Evolutionary conservation across 768 basidiomycete genomes (phyloP).

Genomic region (Agaricus blazei): DNA sequence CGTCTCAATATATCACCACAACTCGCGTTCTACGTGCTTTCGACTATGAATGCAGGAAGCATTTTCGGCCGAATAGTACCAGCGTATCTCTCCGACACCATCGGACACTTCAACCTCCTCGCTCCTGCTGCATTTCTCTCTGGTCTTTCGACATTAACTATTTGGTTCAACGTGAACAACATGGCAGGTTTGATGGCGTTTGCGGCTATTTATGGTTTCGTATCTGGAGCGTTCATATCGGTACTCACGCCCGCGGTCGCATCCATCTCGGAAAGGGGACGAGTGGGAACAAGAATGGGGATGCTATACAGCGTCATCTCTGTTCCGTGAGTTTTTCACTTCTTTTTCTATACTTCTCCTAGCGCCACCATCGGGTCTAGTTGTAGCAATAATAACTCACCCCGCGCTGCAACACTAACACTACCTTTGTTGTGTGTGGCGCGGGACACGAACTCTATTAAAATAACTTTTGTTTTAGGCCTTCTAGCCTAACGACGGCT

Average conservation of each 20-base stretch:
- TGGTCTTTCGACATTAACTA: slow-evolving; percentile 50
- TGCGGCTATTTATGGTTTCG: slow-evolving; percentile 54
- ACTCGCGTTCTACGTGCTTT: slow-evolving; percentile 50
- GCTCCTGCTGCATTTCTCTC: slow-evolving; percentile 57
- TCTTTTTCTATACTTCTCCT: not conserved
- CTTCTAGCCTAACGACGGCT: not conserved
- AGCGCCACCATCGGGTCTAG: not conserved
- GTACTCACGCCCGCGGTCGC: slow-evolving; percentile 64
- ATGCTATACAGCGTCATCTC: slow-evolving; percentile 61
- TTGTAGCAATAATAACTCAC: not conserved
- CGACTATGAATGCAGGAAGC: slow-evolving; percentile 66
- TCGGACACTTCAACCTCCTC: slow-evolving; percentile 67
- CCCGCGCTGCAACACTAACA: not conserved
- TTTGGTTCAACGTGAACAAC: slow-evolving; percentile 49
- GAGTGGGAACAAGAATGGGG: slow-evolving; percentile 62
- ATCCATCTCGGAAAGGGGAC: slow-evolving; percentile 53
- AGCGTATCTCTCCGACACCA: slow-evolving; percentile 55
- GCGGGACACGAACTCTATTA: not conserved
- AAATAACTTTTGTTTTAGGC: not conserved
- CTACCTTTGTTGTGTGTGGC: not conserved
- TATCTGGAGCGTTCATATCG: slow-evolving; percentile 64
- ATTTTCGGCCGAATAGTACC: slow-evolving; percentile 62
- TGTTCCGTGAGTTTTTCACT: slow-evolving; percentile 53
- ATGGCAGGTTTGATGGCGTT: slow-evolving; percentile 43
- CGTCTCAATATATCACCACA: slow-evolving; percentile 27